Evolutionary conservation across 2,329 filamentous ascomycete genomes (phyloP), one percentile per base, ranked within the genome.

Genomic region (Nothomitra cinnamomea): DNA sequence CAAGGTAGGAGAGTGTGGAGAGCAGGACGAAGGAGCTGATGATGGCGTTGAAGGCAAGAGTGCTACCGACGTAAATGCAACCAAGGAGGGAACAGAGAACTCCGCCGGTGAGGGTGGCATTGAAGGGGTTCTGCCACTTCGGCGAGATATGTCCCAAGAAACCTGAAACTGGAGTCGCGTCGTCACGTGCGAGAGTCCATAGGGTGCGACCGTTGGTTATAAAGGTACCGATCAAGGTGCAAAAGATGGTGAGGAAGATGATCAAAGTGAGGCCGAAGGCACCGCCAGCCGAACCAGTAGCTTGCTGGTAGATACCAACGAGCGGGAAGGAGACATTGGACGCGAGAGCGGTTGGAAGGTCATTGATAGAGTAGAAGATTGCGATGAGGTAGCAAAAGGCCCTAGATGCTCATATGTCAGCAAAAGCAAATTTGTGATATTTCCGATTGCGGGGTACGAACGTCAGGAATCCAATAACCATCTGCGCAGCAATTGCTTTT

Each of bases 41-140:
- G 24, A 85, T 77, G 0, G 81, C 81, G 42, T 77, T 75, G 66
- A 85, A 86, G 0, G 82, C 82, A 0, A 79, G 81, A 1, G 71
- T 74, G 56, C 72, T 79, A n/a, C 77, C 81, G 1, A 85, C 72
- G 58, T 83, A 84, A 45, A 85, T 79, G 42, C 70, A 72, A 0
- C 79, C 80, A 0, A 85, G 68, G 2, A 80, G 62, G 0, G 78
- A 78, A 22, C 73, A 73, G 53, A 73, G 64, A 41, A 66, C 57
- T 2, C 69, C 65, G 67, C 72, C 75, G 7, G 70, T 66, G 1
- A 81, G 54, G 0, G 76, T 79, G 0, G 78, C 74, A 57, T 76
- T 74, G 56, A 78, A 71, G 0, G 79, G 78, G 54, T 73, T 75
- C 10, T 71, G 66, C 56, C 69, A 70, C 0, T 58, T 65, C 0